These are phyloP conservation scores for Tarenaya hassleriana DNA, from an alignment of 345 rosid species.

Conservation along the genomic window DNA sequence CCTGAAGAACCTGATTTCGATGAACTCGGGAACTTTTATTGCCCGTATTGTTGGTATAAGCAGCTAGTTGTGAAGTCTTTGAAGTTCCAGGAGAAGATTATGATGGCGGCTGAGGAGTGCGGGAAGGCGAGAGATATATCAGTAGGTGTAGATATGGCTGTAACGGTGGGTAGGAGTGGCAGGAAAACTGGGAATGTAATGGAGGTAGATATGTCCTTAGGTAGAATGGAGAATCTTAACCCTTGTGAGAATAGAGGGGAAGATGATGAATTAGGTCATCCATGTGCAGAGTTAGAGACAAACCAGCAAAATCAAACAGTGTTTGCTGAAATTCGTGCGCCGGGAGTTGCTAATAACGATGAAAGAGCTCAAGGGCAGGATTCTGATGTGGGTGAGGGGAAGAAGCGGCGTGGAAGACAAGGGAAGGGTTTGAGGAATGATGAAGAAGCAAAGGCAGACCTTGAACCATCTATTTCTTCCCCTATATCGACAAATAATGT, in stretches of 20 bases:
- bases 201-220: conserved; percentile 16
- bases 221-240: no score
- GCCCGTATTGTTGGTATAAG: conserved; percentile 65
- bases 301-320: conserved; percentile 12
- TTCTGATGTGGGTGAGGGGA: conserved; percentile 12
- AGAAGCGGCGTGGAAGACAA: conserved; percentile 1
- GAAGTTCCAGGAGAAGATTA: conserved; percentile 31
- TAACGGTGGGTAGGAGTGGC: not conserved
- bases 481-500: conserved; percentile 11
- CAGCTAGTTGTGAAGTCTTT: conserved; percentile 19
- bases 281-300: conserved; percentile 14
- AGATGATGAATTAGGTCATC: conserved; percentile 8
- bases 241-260: no score
- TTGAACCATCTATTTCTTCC: conserved; percentile 11
- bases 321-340: conserved; percentile 4
- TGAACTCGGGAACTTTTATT: conserved; percentile 44
- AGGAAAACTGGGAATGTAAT: conserved; percentile 7
- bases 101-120: conserved; percentile 24
- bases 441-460: conserved; percentile 5
- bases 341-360: not conserved
- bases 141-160: conserved; percentile 9
- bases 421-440: conserved; percentile 7
- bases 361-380: not conserved
- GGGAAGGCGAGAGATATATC: conserved; percentile 19
- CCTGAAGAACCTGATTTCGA: conserved; percentile 31